These are phyloP conservation scores for Boletus hoseneyae DNA, from an alignment of 1,284 basidiomycete species.

Conservation along the genomic window DNA sequence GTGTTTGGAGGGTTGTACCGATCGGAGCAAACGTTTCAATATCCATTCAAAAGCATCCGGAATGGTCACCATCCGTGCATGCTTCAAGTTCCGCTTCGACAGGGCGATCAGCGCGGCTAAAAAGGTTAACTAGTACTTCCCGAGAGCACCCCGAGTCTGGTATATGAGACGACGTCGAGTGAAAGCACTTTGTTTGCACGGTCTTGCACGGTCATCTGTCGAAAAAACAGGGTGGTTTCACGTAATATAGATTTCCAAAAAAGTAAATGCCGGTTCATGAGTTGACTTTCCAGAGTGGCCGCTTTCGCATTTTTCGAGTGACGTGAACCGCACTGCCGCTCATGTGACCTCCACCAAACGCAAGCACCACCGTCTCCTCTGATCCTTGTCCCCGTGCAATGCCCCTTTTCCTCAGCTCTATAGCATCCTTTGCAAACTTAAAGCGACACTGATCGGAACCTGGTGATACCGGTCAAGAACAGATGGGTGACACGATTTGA, in stretches of 20 bases:
- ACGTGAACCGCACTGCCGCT: constrained; percentile 78
- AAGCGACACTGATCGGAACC: constrained; percentile 83
- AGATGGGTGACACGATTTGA: constrained; percentile 6
- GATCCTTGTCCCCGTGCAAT: constrained; percentile 58
- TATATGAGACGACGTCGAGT: constrained; percentile 2
- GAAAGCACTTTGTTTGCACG: not conserved
- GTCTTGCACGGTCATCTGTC: not conserved
- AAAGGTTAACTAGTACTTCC: constrained; percentile 31
- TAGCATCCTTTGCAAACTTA: constrained; percentile 85
- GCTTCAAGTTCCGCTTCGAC: constrained; percentile 11
- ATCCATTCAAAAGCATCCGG: constrained; percentile 24
- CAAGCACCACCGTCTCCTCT: constrained; percentile 83
- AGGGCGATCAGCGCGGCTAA: constrained; percentile 26
- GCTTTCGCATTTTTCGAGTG: constrained; percentile 80
- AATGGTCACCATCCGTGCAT: constrained; percentile 7
- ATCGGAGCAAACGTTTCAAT: constrained; percentile 16
- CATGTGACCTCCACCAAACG: constrained; percentile 68
- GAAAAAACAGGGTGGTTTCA: constrained; percentile 18
- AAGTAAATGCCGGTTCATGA: constrained; percentile 35
- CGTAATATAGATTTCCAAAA: constrained; percentile 28
- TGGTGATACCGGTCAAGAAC: constrained; percentile 30
- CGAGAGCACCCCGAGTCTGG: constrained; percentile 16
- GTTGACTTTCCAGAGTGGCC: constrained; percentile 84
- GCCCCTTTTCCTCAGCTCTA: constrained; percentile 72
- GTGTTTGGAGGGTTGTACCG: constrained; percentile 16